A percentile compares a stretch with the other conserved stretches of the same genome.
phyloP scores from a whole-genome alignment of 2,329 filamentous ascomycete species.

The Ceratocystis huliohia region DNA sequence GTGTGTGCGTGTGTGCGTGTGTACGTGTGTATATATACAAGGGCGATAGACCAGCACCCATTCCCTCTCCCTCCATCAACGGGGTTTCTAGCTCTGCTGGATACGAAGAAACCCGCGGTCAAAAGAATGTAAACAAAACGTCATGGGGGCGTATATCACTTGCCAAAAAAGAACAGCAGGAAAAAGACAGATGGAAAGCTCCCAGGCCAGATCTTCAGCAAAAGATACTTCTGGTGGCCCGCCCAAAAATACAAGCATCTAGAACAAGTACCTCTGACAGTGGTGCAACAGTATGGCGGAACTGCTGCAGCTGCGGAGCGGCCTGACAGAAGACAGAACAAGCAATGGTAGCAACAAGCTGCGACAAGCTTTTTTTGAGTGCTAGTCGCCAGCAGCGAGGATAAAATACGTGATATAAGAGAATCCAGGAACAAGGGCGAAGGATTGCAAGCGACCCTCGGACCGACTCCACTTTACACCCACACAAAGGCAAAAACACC shows the following conservation, averaged over 20 bases:
- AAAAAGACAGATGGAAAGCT: not conserved
- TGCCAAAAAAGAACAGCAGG: not conserved
- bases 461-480: slow-evolving; percentile 9
- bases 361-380: not conserved
- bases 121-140: not conserved
- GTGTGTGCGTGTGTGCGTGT: not conserved
- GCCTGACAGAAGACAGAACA: not conserved
- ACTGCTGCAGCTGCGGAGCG: not conserved
- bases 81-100: not conserved
- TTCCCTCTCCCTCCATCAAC: not conserved
- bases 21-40: not conserved
- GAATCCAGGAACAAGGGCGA: not conserved
- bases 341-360: not conserved
- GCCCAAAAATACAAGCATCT: not conserved
- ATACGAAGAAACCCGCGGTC: not conserved
- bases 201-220: not conserved
- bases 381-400: not conserved
- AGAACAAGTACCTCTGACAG: slow-evolving; percentile 1
- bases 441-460: slow-evolving; percentile 3
- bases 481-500: not conserved
- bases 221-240: not conserved
- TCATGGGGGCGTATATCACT: not conserved
- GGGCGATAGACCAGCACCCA: not conserved
- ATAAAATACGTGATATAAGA: not conserved
- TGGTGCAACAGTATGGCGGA: not conserved